Evolutionary conservation across 2,329 filamentous ascomycete genomes (phyloP), one percentile per base, ranked within the genome.

Genomic region (Claviceps citrina): DNA sequence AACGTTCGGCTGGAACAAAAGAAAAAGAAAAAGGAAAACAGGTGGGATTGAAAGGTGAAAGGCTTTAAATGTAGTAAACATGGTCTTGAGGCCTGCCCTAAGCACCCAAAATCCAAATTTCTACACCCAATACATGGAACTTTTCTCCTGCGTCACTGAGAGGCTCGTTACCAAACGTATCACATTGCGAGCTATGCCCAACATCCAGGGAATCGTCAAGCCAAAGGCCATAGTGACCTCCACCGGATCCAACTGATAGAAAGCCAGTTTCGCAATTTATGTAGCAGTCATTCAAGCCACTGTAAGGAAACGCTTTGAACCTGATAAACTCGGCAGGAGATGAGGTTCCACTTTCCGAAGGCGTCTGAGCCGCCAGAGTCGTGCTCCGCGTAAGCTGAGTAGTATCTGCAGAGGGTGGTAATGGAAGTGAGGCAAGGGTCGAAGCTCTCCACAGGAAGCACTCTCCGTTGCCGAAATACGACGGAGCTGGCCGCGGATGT

Each of bases 301-400:
- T 93, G 55, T 95, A 96, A 0, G 89, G 87, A 52, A 96, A 98
- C 0, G 89, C 89, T 62, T 94, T 95, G 71, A 98, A 98, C 16
- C 91, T 78, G 49, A 96, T 84, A 20, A 77, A 71, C 45, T 89
- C 83, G 4, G 77, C 73, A 9, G 53, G 50, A 16, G 55, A 51
- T 33, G 51, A 49, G 5, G 51, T 46, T 8, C 49, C 45, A 34
- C 42, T 44, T 26, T 19, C 40, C n/a, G 39, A n/a, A 6, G 41
- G 24, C 19, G 33, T 15, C 16, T n/a, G 15, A 25, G 50, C 60
- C 41, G 50, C 57, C 32, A 53, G 56, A 39, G 57, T 60, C 43
- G 51, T 61, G 42, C 56, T 65, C 39, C 68, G 66, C 10, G 55
- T 55, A 27, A 70, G 52, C 49, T 68, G 53, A 2, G 63, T 65